Base-by-base conservation (phyloP, 2,329 filamentous ascomycete species). In the Phaeosphaeriaceae sp. region DNA sequence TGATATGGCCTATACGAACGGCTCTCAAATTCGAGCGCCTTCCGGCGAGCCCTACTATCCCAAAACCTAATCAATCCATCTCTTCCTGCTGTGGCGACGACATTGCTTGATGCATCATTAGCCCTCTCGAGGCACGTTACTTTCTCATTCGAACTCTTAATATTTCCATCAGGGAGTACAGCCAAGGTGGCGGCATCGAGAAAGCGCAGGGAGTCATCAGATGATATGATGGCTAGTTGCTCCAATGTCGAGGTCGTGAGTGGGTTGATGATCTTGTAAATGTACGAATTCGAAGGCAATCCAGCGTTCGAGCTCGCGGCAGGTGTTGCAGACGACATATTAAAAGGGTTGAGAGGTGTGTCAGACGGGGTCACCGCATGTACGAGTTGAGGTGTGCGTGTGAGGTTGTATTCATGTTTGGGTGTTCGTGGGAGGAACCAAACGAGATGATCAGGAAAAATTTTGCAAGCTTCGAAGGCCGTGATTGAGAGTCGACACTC, bases 81-180 rank as follows among this genome's bases (percentile, higher is more conserved):
- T 68, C 88, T 83, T 38, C 89, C 89, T 0, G 87, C 83, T 0
- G 89, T 92, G 50, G 83, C 84, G 5, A 91, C 77, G 16, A 86
- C 66, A 4, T 79, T 80, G 21, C 78, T 78, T 20, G 71, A 71
- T 16, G 71, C 72, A 4, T 73, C 74, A 50, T 83, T 82, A 38
- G 84, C 81, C 1, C 81, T 76, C 43, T 81, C 79, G 23, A 90
- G 75, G 53, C 83, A 84, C 12, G 85, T 86, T 58, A 90, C 75
- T 52, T 87, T 87, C 4, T 81, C 78, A 56, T 89, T 85, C 26
- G 79, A 76, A 8, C 81, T 82, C 29, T 70, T 67, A 39, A 84
- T 73, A 7, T 74, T 74, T 42, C 77, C 76, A 20, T 80, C 58
- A 3, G 82, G 79, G 0, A 82, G 78, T 3, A 77, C 67, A 45